Conservation (phyloP, 495 filamentous ascomycete genomes). For the Glutinoglossum americanum region DNA sequence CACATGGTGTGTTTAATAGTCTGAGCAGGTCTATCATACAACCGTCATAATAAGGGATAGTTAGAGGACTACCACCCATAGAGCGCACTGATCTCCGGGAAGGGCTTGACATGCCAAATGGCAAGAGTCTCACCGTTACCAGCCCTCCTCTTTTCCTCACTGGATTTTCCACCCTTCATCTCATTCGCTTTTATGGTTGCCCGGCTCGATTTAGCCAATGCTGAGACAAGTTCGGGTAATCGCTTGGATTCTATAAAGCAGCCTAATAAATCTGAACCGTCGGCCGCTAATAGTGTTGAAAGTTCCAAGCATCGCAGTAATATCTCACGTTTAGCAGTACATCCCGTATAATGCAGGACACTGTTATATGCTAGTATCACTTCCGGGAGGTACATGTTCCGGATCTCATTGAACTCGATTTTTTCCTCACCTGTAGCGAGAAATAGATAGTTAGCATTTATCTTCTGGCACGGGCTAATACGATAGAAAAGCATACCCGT, state of each 20-base stretch:
- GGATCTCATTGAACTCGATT: constrained; percentile 24
- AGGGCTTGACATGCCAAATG: constrained; percentile 24
- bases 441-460: background rate
- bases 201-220: constrained; percentile 50
- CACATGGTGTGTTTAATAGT: background rate
- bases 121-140: constrained; percentile 22
- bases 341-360: constrained; percentile 46
- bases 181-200: constrained; percentile 43
- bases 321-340: constrained; percentile 36
- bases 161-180: constrained; percentile 26
- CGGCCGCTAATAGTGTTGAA: constrained; percentile 41
- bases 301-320: constrained; percentile 63
- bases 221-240: constrained; percentile 59
- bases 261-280: constrained; percentile 36
- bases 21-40: background rate
- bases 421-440: background rate
- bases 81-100: background rate
- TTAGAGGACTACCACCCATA: background rate
- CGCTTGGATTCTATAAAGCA: constrained; percentile 41
- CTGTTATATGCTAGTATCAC: constrained; percentile 59
- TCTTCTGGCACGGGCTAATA: background rate
- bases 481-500: background rate
- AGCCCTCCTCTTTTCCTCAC: constrained; percentile 28
- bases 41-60: background rate
- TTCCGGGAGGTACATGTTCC: constrained; percentile 59